These are phyloP conservation scores for Cordyceps cicadae DNA, from an alignment of 2,329 filamentous ascomycete species.

Conservation along the genomic window DNA sequence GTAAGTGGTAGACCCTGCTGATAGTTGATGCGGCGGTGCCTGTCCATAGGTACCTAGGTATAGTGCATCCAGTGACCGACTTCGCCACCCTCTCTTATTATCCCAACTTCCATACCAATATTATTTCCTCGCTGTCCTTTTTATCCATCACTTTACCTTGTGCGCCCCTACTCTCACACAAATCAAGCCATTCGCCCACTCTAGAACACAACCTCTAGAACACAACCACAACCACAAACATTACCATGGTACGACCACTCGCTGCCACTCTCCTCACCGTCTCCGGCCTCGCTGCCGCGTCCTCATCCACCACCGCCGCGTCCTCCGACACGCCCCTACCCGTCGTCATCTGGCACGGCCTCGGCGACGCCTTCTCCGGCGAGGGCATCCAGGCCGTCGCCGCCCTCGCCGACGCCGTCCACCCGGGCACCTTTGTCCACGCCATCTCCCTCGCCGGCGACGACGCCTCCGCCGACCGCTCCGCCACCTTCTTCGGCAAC, in stretches of 20 bases:
- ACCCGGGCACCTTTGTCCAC: slow-evolving; percentile 82
- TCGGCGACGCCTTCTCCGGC: slow-evolving; percentile 65
- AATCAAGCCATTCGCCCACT: not conserved
- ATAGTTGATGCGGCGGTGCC: too few relatives aligned
- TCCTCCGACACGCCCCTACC: slow-evolving; percentile 59
- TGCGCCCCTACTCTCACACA: not conserved
- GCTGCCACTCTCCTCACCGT: slow-evolving; percentile 11
- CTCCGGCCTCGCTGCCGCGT: not conserved
- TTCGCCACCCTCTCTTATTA: too few relatives aligned
- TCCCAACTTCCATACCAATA: too few relatives aligned
- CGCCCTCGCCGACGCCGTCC: slow-evolving; percentile 58
- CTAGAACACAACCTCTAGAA: not conserved
- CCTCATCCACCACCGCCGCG: slow-evolving; percentile 15
- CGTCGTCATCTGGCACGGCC: slow-evolving; percentile 87
- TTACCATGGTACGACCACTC: slow-evolving; percentile 9
- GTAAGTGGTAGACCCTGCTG: too few relatives aligned
- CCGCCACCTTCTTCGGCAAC: slow-evolving; percentile 86
- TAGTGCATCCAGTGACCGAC: too few relatives aligned
- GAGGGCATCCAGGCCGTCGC: slow-evolving; percentile 67
- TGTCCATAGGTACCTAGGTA: too few relatives aligned
- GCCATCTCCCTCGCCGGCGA: slow-evolving; percentile 62
- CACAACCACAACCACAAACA: not conserved
- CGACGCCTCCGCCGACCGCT: slow-evolving; percentile 60
- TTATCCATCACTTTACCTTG: too few relatives aligned
- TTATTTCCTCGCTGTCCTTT: too few relatives aligned